Conservation (phyloP, 225 moss, liverwort and hornwort species). For the Pseudisothecium myosuroides region DNA sequence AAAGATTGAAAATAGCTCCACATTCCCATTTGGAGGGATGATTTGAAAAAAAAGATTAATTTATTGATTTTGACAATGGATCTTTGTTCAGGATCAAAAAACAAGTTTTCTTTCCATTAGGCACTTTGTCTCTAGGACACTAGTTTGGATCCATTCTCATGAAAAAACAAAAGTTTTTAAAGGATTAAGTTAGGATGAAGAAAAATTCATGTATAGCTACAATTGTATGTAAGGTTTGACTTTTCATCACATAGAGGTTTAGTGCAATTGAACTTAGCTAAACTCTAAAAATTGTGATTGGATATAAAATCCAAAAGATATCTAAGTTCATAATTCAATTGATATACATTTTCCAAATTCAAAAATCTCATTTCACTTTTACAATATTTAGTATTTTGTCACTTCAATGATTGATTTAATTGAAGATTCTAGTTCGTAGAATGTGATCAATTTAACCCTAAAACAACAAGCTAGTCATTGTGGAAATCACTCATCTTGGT, state of each 20-base stretch:
- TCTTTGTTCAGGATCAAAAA: not conserved
- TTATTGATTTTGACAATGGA: not conserved
- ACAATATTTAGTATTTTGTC: not conserved
- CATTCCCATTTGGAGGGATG: not conserved
- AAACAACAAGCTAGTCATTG: rapidly evolving
- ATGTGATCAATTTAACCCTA: not conserved
- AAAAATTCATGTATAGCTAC: not conserved
- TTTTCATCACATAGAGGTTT: not conserved
- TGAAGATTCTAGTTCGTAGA: not conserved
- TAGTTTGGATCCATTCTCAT: not conserved
- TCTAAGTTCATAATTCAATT: not conserved
- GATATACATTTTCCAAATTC: not conserved
- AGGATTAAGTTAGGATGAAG: not conserved
- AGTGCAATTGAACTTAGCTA: not conserved
- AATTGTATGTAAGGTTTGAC: not conserved
- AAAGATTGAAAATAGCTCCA: not conserved
- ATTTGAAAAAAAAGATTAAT: not conserved
- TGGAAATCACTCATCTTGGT: not conserved
- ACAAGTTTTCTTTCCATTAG: not conserved
- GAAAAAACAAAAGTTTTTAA: not conserved
- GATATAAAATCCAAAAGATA: not conserved
- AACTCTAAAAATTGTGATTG: not conserved
- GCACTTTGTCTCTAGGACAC: not conserved
- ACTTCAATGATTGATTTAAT: not conserved
- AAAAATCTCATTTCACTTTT: not conserved